phyloP scores from a whole-genome alignment of 768 basidiomycete species.

The Calocybe gangraenosa region DNA sequence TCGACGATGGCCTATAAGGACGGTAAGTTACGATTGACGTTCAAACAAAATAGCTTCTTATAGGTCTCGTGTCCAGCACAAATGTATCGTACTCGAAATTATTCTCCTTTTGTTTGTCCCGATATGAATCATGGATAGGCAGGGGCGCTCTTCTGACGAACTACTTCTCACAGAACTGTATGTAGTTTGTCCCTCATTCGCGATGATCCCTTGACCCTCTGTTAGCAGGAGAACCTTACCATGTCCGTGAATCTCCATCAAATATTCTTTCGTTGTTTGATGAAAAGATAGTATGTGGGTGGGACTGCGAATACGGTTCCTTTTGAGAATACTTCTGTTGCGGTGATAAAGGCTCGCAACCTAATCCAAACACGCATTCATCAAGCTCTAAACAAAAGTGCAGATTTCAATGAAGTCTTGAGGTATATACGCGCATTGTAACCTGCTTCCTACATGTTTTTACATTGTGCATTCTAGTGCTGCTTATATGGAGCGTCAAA shows the following conservation, averaged over 20 bases:
- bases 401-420: conserved; percentile 72
- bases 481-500: conserved; percentile 83
- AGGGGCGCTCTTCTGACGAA: conserved; percentile 70
- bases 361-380: conserved; percentile 55
- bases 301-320: conserved; percentile 71
- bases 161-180: conserved; percentile 85
- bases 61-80: conserved; percentile 43
- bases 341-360: conserved; percentile 53
- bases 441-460: not conserved
- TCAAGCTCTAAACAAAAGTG: conserved; percentile 34
- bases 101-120: not conserved
- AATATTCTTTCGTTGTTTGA: not conserved
- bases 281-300: conserved; percentile 59
- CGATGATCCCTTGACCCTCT: not conserved
- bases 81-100: conserved; percentile 38
- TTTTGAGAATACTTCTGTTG: conserved; percentile 51
- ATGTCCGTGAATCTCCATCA: conserved; percentile 36
- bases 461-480: conserved; percentile 36
- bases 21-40: conserved; percentile 38
- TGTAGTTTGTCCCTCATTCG: conserved; percentile 18
- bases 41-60: not conserved
- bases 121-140: conserved; percentile 40
- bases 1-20: conserved; percentile 67
- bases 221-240: conserved; percentile 76
- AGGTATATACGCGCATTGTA: conserved; percentile 29